These are phyloP conservation scores for Dactylellina parvicollis DNA, from an alignment of 2,329 filamentous ascomycete species.

Conservation along the genomic window DNA sequence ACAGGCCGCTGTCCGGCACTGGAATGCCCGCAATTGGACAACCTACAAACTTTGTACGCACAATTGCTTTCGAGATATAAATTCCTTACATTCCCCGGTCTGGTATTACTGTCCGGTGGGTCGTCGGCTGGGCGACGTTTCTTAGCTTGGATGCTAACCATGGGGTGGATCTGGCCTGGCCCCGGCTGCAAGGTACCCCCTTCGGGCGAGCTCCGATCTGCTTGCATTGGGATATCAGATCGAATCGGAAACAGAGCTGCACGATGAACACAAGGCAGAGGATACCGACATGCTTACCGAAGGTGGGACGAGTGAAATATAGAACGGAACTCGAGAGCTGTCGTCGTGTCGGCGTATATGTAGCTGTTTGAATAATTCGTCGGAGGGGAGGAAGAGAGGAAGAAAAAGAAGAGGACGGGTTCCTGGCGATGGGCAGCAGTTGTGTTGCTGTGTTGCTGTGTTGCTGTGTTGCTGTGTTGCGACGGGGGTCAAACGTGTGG, in stretches of 20 bases:
- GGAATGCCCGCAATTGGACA: constrained; percentile 7
- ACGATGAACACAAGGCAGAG: no score
- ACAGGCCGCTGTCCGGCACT: constrained; percentile 1
- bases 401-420: no score
- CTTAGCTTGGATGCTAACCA: neutral
- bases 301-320: neutral
- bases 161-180: neutral
- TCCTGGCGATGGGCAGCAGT: neutral
- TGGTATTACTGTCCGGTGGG: neutral
- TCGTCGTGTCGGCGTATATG: no score
- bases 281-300: no score
- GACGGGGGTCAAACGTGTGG: constrained; percentile 1
- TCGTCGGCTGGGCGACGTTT: neutral
- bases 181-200: constrained; percentile 25
- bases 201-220: constrained; percentile 36
- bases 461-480: constrained; percentile 8
- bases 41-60: no score
- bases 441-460: neutral
- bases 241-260: no score
- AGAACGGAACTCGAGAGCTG: no score
- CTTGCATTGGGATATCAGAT: no score
- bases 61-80: neutral
- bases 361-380: no score
- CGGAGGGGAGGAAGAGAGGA: no score
- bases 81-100: neutral